Evolutionary conservation across 2,329 filamentous ascomycete species (phyloP), one percentile per base, ranked within the genome.

Genomic region (Pseudogymnoascus sp.): DNA sequence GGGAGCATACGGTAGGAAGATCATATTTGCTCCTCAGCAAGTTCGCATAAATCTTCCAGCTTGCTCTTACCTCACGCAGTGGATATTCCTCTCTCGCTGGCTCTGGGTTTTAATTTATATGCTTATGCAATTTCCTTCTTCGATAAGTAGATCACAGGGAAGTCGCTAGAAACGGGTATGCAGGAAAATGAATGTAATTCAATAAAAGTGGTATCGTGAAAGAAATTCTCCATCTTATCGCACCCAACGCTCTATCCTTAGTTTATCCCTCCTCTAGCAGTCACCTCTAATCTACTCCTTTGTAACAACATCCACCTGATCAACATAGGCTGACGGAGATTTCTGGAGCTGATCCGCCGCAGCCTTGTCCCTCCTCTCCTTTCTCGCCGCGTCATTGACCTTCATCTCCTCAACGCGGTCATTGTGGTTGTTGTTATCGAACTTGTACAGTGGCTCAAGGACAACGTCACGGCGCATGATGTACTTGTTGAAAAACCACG

Each of bases 381-480:
- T n/a, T n/a, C 57, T 58, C 8, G 57, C 33, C 12, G 16, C 57
- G 9, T 58, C 57, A 38, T 58, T 58, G 2, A 8, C 22, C 33
- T 25, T 36, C 57, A 58, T 58, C 33, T 58, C 57, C 12, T 30
- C 57, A 25, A 58, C 14, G 18, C 28, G 57, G 12, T 58, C 57
- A 6, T 9, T 58, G 36, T 58, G 4, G 36, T 14, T 58, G 2
- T 39, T 58, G 6, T 3, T 36, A 36, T 78, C 79, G 60, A 82
- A 78, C 28, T 78, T 74, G 70, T 84, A 85, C 25, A 85, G 72
- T 20, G 78, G 78, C 67, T 78, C 75, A 14, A 81, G 70, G 43
- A 71, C 68, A 6, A 77, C 77, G 12, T 76, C 70, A 66, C 79
- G 80, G 16, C 62, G 59, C 16, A 69, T 36, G 22, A 71, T 47